Percentiles rank a stretch among this genome's conserved stretches.
Conservation (phyloP, 257 asterid genomes). For the Penstemon eatonii region DNA sequence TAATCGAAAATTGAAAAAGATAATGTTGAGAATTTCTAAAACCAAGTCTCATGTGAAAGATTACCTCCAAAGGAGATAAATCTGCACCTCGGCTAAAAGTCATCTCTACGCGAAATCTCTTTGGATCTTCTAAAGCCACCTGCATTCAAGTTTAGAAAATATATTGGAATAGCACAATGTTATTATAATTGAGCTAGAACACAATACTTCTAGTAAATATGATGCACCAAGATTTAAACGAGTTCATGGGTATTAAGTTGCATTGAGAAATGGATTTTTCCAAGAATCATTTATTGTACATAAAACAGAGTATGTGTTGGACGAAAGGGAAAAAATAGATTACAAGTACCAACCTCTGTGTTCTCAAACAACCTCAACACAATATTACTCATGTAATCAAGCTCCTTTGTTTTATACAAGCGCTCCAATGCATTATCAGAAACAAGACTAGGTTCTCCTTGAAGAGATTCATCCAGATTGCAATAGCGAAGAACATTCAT, state of each 20-base stretch:
- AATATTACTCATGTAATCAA: constrained; percentile 94
- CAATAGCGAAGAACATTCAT: constrained; percentile 99
- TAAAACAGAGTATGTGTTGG: not conserved
- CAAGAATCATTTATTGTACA: not conserved
- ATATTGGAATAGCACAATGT: too few species aligned
- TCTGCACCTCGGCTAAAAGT: constrained; percentile 94
- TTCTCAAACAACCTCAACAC: constrained; percentile 88
- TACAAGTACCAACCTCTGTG: constrained; percentile 64
- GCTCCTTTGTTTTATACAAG: constrained; percentile 77
- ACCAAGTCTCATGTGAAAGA: constrained; percentile 1
- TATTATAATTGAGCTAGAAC: constrained; percentile 21
- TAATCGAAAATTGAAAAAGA: constrained; percentile 3
- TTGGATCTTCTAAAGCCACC: constrained; percentile 84
- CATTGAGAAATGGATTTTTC: not conserved
- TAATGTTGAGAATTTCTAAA: not conserved
- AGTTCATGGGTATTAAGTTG: not conserved
- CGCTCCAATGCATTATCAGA: constrained; percentile 85
- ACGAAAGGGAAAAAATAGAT: constrained; percentile 19
- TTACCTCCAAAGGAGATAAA: constrained; percentile 87
- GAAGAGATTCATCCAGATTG: constrained; percentile 90
- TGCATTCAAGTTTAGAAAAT: constrained; percentile 35
- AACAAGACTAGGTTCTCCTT: constrained; percentile 82
- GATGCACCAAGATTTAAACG: not conserved
- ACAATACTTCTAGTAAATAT: not conserved
- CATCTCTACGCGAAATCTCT: constrained; percentile 81